A percentile compares a stretch with the other conserved stretches of the same genome.
These are phyloP conservation scores for Rhizopogon roseolus DNA, from an alignment of 768 basidiomycete genomes.

Conservation along the genomic window DNA sequence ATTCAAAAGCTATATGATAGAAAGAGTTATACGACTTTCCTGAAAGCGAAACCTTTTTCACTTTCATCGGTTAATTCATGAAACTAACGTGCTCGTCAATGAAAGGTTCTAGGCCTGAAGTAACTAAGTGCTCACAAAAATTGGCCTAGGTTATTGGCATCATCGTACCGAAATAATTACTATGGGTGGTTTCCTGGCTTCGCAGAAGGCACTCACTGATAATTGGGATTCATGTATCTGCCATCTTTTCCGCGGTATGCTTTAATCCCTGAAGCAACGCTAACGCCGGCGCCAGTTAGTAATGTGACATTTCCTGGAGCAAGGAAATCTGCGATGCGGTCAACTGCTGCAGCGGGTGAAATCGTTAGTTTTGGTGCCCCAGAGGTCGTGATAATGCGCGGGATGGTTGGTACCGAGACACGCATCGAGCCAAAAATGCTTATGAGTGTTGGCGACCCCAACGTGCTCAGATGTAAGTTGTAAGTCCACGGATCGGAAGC, in stretches of 20 bases:
- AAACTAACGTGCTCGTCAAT: constrained; percentile 41
- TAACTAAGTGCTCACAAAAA: constrained; percentile 36
- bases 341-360: constrained; percentile 47
- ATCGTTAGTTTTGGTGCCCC: constrained; percentile 26
- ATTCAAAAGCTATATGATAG: not conserved
- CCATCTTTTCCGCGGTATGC: constrained; percentile 90
- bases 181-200: not conserved
- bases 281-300: constrained; percentile 89
- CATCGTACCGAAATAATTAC: not conserved
- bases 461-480: not conserved
- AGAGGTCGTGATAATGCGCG: constrained; percentile 42
- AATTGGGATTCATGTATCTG: constrained; percentile 86
- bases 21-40: constrained; percentile 37
- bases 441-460: not conserved
- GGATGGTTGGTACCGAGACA: constrained; percentile 72
- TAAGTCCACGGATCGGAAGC: not conserved
- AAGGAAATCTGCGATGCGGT: constrained; percentile 63
- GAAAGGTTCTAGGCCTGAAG: not conserved
- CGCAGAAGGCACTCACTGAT: constrained; percentile 48
- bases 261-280: constrained; percentile 92
- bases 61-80: constrained; percentile 77
- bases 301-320: constrained; percentile 65
- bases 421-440: constrained; percentile 47
- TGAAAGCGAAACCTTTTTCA: constrained; percentile 63
- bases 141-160: constrained; percentile 38